Evolutionary conservation across 257 asterid genomes (phyloP), one percentile per base, ranked within the genome.

Genomic region (Scutellaria barbata): DNA sequence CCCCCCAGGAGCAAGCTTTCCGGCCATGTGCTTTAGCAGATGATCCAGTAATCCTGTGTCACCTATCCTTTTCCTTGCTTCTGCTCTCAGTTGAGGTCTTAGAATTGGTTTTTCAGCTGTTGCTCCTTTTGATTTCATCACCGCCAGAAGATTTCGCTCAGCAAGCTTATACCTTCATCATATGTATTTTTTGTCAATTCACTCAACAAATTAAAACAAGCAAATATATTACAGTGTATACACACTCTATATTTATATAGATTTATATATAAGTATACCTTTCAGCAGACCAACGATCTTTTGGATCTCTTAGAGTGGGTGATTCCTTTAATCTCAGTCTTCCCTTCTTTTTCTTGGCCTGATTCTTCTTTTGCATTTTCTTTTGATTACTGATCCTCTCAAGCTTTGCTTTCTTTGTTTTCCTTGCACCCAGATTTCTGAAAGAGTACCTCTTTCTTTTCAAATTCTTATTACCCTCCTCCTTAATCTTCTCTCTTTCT

Each of bases 21-120:
- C 99, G 1, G 99, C 96, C 96, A 94, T 85, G 73, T 94, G 99
- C 88, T 94, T 94, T 58, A 92, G 87, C 30, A 94, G 92, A 74
- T 94, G 99, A 77, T 94, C 99, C 55, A 94, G 71, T 22, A 94
- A 79, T 56, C 99, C 99, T 0, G 99, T 95, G 63, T 92, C 98
- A 0, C 99, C 99, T 55, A 95, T 92, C 79, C 55, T 81, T 83
- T 95, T 95, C 68, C 98, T 86, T 45, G 99, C 99, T 80, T 95
- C 98, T 42, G 83, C 86, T 75, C 99, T 88, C 77, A 95, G 81
- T 58, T 86, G 86, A 66, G 96, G 96, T 84, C 99, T 66, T 57
- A 95, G 82, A 71, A 95, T 79, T 0, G 97, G 99, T 30, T 74
- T 85, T 54, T 74, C 82, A 35, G 88, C 84, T 35, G 80, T 82